Evolutionary conservation across 768 basidiomycete species (phyloP), one percentile per base, ranked within the genome.

Genomic region (Harrya chromipes): DNA sequence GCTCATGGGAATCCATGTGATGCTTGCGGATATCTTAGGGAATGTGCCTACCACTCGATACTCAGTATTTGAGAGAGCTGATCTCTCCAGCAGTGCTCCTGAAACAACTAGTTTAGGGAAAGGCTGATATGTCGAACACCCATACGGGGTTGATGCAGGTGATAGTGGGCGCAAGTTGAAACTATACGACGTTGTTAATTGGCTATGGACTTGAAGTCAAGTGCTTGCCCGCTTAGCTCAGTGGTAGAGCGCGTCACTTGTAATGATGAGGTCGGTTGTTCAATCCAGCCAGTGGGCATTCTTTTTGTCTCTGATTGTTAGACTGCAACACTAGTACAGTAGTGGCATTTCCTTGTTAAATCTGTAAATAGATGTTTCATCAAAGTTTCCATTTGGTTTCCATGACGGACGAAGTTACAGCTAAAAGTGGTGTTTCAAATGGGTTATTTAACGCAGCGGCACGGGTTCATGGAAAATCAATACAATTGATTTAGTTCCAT

Each of bases 241-340:
- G 70, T 72, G 71, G 70, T 66, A 72, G 70, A 72, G 71, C 71
- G 70, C 72, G 60, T 71, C 70, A 65, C 71, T 71, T 68, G 69
- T 69, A 69, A 71, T 71, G 70, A 69, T 71, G 70, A 71, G 70
- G 70, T 71, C 70, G 71, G 70, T 72, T 72, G 70, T 71, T 72
- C 71, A 71, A 71, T 71, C 70, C 70, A 71, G 68, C 69, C 70
- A 71, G 63, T 64, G 70, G 70, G 70, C 70, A 71, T 50, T 52
- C 55, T 49, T 5, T 20, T 20, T 20, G 10, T 6, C 14, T 20
- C 13, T 40, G 14, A 20, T 40, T n/a, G n/a, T n/a, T n/a, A n/a
- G n/a, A n/a, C n/a, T n/a, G n/a, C n/a, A n/a, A n/a, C n/a, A n/a
- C n/a, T n/a, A n/a, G n/a, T n/a, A n/a, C n/a, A n/a, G n/a, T n/a